Evolutionary conservation across 1,139 yeast species (phyloP), one percentile per base, ranked within the genome.

Genomic region (Diutina neorugosa): DNA sequence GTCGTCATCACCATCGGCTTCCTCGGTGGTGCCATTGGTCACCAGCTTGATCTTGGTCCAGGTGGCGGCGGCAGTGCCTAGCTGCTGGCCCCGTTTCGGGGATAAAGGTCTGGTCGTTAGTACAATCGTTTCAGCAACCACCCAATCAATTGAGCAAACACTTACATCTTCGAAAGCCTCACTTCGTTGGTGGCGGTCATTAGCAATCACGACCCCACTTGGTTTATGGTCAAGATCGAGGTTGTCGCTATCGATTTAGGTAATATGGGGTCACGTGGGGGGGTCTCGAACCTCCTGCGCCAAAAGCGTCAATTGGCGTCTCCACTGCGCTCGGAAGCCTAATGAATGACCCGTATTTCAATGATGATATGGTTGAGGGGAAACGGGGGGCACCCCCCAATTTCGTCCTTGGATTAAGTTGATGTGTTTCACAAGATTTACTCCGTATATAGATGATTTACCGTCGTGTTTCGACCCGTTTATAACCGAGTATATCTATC

Each of bases 11-110:
- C 46, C 51, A 40, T 34, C 41, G 23, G 51, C 47, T 7, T 23
- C 44, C 20, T 49, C 53, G 11, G 37, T 5, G 11, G 21, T 31
- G 34, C 54, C 51, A 4, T 31, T 34, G 44, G 73, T 62, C 8
- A 69, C 75, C 52, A 69, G 73, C 55, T 71, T 71, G 57, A 74
- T 64, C 56, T 73, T 72, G 58, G 67, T 70, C 77, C 77, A 74
- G 1, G 77, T 66, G 23, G 78, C 78, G 18, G 70, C 65, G 7
- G 76, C 68, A 0, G 76, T 68, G 12, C 77, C 78, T 40, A 70
- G 62, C 54, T 65, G 65, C 58, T 70, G 67, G 9, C 77, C 78
- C 54, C 63, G 65, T 53, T 68, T 61, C 1, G 60, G 57, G 43
- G 56, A 52, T 23, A 59, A 54, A 40, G 55, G 61, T 18, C 61